phyloP scores from a whole-genome alignment of 768 basidiomycete genomes.

The Trametes coccinea region DNA sequence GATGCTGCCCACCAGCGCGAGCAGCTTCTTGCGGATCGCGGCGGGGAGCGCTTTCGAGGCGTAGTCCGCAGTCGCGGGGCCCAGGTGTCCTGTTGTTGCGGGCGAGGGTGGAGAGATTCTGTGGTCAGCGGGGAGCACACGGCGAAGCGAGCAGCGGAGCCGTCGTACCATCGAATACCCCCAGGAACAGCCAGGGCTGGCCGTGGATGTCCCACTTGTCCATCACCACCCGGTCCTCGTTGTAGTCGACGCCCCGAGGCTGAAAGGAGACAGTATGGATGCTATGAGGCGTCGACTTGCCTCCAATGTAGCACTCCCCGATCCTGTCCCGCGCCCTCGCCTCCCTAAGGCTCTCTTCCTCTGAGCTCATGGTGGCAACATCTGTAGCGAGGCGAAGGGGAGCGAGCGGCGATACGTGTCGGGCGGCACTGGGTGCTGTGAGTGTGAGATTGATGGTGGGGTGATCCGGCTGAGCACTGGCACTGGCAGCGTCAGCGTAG shows the following conservation, averaged over 20 bases:
- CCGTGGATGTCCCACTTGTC: not conserved
- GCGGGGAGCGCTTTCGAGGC: not conserved
- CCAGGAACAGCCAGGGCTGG: conserved; percentile 5
- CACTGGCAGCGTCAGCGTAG: too few species aligned
- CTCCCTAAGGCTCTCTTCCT: not conserved
- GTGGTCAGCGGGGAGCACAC: too few species aligned
- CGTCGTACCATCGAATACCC: conserved; percentile 10
- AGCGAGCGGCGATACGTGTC: too few species aligned
- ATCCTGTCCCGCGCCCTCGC: not conserved
- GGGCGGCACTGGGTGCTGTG: too few species aligned
- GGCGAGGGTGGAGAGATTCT: too few species aligned
- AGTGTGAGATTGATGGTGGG: too few species aligned
- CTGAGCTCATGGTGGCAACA: too few species aligned
- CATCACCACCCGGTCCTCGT: conserved; percentile 10
- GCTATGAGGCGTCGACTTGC: not conserved
- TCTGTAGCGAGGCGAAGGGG: too few species aligned
- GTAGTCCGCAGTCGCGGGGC: not conserved
- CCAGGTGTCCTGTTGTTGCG: not conserved
- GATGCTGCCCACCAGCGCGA: not conserved
- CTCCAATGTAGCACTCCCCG: not conserved
- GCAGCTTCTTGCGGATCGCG: not conserved
- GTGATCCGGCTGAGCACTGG: too few species aligned
- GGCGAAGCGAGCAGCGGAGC: not conserved
- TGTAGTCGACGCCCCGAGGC: not conserved
- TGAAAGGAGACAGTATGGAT: conserved; percentile 9